Conservation (phyloP, 192 early-diverging fungal genomes). For the Umbelopsis sp. region DNA sequence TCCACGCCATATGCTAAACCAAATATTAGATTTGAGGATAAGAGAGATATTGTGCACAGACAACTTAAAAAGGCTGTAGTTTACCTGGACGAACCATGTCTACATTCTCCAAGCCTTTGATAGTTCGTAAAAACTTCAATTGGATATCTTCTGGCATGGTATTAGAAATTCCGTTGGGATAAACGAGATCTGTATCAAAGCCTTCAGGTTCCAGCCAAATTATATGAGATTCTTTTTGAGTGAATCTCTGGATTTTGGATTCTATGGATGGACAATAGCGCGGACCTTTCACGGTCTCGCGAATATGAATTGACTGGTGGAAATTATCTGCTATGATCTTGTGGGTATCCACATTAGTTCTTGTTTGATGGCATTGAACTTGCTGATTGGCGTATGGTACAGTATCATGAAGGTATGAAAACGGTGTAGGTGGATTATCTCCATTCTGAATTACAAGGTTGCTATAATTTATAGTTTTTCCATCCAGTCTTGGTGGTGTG, state of each 20-base stretch:
- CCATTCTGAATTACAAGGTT: constrained; percentile 65
- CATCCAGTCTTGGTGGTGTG: constrained; percentile 77
- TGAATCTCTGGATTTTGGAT: constrained; percentile 77
- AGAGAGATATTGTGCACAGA: background rate
- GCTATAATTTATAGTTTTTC: constrained; percentile 74
- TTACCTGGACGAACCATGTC: constrained; percentile 66
- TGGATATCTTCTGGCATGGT: constrained; percentile 82
- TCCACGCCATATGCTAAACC: constrained; percentile 76
- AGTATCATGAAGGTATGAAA: constrained; percentile 72
- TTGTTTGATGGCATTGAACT: constrained; percentile 75
- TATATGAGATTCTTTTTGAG: constrained; percentile 62
- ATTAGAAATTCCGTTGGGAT: constrained; percentile 86
- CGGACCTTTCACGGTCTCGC: constrained; percentile 83
- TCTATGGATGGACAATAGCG: constrained; percentile 85
- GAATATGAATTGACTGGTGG: constrained; percentile 78
- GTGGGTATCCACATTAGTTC: constrained; percentile 67
- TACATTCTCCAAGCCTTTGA: constrained; percentile 76
- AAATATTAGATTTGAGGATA: background rate
- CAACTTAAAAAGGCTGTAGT: background rate
- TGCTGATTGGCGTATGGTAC: constrained; percentile 70
- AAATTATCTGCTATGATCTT: constrained; percentile 72
- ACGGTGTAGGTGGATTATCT: constrained; percentile 71
- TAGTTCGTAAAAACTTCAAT: constrained; percentile 65
- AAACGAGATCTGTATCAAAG: constrained; percentile 69
- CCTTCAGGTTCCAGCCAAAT: constrained; percentile 86